Evolutionary conservation across 1,284 basidiomycete species (phyloP), one percentile per base, ranked within the genome.

Genomic region (Heliocybe sulcata): DNA sequence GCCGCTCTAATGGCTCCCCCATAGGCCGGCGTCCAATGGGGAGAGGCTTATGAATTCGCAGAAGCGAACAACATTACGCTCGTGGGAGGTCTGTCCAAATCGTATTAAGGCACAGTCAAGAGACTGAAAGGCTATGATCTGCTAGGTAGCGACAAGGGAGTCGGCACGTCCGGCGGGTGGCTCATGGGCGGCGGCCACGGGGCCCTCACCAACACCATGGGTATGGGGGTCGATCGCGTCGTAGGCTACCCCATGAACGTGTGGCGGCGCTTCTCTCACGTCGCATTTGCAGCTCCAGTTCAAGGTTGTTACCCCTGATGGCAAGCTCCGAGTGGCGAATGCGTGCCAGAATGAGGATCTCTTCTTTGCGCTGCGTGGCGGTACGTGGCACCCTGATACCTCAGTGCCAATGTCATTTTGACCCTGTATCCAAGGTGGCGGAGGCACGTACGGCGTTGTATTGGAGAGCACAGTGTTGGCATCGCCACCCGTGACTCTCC

Each of bases 301-400:
- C 49, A 69, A 64, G 2, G 62, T 76, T 26, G 70, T 77, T 23
- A 69, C 66, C 9, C 63, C 75, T 1, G 60, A 64, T 29, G 76
- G 75, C 10, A 57, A 64, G 3, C 60, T 65, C 38, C 58, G 72
- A 29, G 67, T 63, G 12, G 72, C 65, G 16, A 77, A 76, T 56
- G 56, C 64, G 1, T 61, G 67, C 56, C 57, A 64, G 16, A 65
- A 76, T 58, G 3, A 65, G 0, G 72, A 76, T 56, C 63, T 80
- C 4, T 81, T 79, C 64, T 80, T 75, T 72, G 77, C 77, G 0
- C 61, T 81, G 53, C 71, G 75, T 25, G 79, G 79, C 1, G 78
- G 79, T 49, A 29, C 6, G 47, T 45, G n/a, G 6, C 10, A 19
- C 4, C 16, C 42, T 9, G 12, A 20, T 22, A n/a, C 38, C 19